These are phyloP conservation scores for Fagopyrum homotropicum DNA, from an alignment of 148 eudicot genomes.

Conservation along the genomic window DNA sequence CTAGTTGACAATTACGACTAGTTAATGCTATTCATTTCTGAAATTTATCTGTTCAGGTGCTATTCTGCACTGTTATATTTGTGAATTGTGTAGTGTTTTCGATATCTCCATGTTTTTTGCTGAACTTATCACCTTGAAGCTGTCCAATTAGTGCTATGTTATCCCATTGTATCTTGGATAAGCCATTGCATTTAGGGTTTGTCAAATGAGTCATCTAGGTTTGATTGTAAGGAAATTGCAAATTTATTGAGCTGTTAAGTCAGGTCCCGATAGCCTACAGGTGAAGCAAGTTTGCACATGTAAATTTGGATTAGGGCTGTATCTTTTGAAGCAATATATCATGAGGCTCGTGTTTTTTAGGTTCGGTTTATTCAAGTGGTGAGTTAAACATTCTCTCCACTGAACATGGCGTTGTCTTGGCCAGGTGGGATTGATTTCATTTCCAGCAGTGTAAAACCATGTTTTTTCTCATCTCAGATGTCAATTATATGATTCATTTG, in stretches of 20 bases:
- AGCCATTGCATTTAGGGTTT: not conserved
- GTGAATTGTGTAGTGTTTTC: not conserved
- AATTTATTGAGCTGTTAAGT: not conserved
- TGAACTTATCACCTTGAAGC: not conserved
- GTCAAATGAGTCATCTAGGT: not conserved
- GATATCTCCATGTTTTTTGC: not conserved
- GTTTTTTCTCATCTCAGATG: no score
- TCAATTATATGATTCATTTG: no score
- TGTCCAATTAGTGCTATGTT: not conserved
- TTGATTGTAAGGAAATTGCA: not conserved
- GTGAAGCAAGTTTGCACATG: no score
- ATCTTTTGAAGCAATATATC: no score
- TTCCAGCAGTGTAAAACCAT: no score
- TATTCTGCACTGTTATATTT: not conserved
- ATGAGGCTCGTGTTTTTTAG: no score
- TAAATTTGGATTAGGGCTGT: no score
- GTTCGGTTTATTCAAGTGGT: no score
- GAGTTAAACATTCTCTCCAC: no score
- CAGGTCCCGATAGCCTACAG: no score
- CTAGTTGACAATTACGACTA: not conserved
- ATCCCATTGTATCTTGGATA: conserved; percentile 2
- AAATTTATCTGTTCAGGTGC: not conserved
- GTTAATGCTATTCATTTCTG: not conserved
- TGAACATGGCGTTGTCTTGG: no score
- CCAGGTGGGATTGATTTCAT: no score